Conservation (phyloP, 75 land plant species). For the Cupressus sempervirens region DNA sequence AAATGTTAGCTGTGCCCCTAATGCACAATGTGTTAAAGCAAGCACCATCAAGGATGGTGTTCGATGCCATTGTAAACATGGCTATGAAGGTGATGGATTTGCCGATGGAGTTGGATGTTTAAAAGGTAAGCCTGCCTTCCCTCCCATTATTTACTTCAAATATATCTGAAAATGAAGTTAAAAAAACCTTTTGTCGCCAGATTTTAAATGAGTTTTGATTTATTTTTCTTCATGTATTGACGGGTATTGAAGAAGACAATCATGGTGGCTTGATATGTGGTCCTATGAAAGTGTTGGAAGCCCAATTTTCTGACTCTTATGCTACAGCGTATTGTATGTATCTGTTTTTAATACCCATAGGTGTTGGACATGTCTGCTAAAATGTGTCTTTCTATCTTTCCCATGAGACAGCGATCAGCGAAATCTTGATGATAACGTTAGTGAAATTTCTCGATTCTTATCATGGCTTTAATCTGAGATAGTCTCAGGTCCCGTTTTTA, state of each 20-base stretch:
- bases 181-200: background rate
- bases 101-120: slow-evolving; percentile 47
- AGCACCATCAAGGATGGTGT: slow-evolving; percentile 37
- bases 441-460: background rate
- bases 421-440: background rate
- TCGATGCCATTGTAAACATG: slow-evolving; percentile 41
- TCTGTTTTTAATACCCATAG: background rate
- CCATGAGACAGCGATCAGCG: background rate
- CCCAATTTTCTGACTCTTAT: background rate
- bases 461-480: background rate
- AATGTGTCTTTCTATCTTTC: background rate
- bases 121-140: slow-evolving; percentile 28
- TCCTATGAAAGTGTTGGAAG: background rate
- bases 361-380: background rate
- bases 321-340: background rate
- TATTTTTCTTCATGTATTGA: background rate
- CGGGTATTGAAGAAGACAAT: background rate
- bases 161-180: background rate
- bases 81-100: slow-evolving; percentile 61
- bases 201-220: background rate
- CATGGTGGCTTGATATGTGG: background rate
- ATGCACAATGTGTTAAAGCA: slow-evolving; percentile 42
- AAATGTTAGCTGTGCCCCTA: slow-evolving; percentile 3
- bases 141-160: background rate
- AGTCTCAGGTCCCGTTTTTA: background rate